These are phyloP conservation scores for Neurospora sp. DNA, from an alignment of 495 filamentous ascomycete species.

Conservation along the genomic window DNA sequence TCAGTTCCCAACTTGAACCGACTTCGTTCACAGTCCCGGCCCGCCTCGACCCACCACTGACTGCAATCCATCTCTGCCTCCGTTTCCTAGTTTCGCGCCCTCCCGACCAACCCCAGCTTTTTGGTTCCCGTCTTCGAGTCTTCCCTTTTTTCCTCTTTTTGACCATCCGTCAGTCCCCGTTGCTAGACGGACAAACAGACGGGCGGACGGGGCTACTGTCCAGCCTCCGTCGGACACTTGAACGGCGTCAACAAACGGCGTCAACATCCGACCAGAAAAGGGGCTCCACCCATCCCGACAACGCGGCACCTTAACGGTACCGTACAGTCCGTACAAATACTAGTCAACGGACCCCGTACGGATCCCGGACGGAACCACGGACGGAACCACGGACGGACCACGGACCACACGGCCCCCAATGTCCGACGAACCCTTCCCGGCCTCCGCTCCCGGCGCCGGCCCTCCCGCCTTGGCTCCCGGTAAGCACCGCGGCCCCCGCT, in stretches of 20 bases:
- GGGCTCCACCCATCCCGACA: background rate
- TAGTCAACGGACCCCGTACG: background rate
- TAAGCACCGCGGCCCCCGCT: conserved; percentile 39
- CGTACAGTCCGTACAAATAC: background rate
- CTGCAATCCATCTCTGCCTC: background rate
- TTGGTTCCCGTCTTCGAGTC: background rate
- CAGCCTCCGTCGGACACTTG: background rate
- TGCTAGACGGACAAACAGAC: background rate
- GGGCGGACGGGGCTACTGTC: background rate
- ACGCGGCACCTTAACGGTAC: background rate
- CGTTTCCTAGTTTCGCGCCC: background rate
- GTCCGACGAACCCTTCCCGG: conserved; percentile 26
- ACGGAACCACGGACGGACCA: background rate
- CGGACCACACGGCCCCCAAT: conserved; percentile 11
- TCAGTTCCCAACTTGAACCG: too few species aligned
- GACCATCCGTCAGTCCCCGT: background rate
- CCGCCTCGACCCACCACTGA: background rate
- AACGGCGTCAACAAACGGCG: background rate
- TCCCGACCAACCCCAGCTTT: too few species aligned
- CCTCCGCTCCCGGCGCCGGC: conserved; percentile 9
- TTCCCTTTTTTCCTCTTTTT: background rate
- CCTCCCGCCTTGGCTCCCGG: conserved; percentile 10
- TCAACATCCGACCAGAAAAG: background rate
- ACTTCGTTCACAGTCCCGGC: background rate
- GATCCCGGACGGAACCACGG: background rate